Percentiles rank a stretch among this genome's conserved stretches.
Conservation (phyloP, 2,329 filamentous ascomycete species). For the Colletotrichum shisoi region DNA sequence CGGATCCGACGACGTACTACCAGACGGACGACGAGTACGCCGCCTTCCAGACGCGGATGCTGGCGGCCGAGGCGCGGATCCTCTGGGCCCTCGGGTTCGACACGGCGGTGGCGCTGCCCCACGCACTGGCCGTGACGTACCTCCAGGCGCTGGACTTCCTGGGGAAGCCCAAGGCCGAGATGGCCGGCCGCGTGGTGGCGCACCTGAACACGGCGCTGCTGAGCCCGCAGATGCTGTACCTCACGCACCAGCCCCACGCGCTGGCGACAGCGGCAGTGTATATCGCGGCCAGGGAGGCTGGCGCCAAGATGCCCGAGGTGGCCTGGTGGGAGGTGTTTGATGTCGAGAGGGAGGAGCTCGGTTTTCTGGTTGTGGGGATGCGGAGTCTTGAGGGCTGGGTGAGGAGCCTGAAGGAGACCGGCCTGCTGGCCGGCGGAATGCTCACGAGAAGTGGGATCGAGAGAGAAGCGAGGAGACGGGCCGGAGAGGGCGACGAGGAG, state of each 20-base stretch:
- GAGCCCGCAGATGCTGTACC: slow-evolving; percentile 86
- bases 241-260: slow-evolving; percentile 88
- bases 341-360: slow-evolving; percentile 90
- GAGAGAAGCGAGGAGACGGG: slow-evolving; percentile 65
- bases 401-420: slow-evolving; percentile 62
- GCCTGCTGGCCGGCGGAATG: slow-evolving; percentile 59
- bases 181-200: slow-evolving; percentile 72
- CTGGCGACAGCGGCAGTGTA: slow-evolving; percentile 91
- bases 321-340: slow-evolving; percentile 99
- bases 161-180: slow-evolving; percentile 54
- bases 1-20: slow-evolving; percentile 66
- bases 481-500: slow-evolving; percentile 54
- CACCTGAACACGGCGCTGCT: slow-evolving; percentile 88
- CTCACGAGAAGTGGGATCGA: slow-evolving; percentile 67
- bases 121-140: slow-evolving; percentile 88
- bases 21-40: slow-evolving; percentile 78
- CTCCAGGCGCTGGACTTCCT: slow-evolving; percentile 83
- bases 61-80: slow-evolving; percentile 79
- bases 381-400: slow-evolving; percentile 78
- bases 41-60: slow-evolving; percentile 67
- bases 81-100: slow-evolving; percentile 77
- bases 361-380: slow-evolving; percentile 88
- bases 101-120: slow-evolving; percentile 83
- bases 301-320: slow-evolving; percentile 78
- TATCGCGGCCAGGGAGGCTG: slow-evolving; percentile 79